phyloP scores from a whole-genome alignment of 2,329 filamentous ascomycete species.

The Exserohilum rostratum region DNA sequence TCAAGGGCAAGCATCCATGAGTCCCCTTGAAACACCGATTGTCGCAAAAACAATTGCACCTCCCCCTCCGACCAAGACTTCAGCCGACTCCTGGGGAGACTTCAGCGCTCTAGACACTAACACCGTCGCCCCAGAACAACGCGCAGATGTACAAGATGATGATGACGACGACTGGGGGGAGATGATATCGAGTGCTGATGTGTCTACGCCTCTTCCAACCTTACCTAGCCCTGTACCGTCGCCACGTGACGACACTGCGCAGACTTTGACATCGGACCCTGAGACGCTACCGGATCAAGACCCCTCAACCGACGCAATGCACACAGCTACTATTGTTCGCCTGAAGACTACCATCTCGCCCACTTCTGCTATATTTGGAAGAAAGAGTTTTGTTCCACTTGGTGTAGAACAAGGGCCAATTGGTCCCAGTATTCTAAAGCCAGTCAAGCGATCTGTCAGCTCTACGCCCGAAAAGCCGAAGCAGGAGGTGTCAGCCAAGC shows the following conservation, averaged over 20 bases:
- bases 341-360: constrained; percentile 42
- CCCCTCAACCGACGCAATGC: constrained; percentile 24
- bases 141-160: constrained; percentile 15
- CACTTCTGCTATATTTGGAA: constrained; percentile 41
- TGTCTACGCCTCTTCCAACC: constrained; percentile 27
- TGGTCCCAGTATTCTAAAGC: constrained; percentile 38
- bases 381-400: constrained; percentile 36
- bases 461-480: constrained; percentile 18
- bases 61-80: constrained; percentile 12
- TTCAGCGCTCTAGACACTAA: constrained; percentile 22
- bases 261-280: constrained; percentile 20
- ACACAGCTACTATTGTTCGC: constrained; percentile 41
- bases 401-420: constrained; percentile 35
- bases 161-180: constrained; percentile 49
- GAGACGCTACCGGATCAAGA: constrained; percentile 13
- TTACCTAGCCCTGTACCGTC: constrained; percentile 14
- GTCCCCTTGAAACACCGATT: constrained; percentile 20
- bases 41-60: constrained; percentile 20
- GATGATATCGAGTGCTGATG: constrained; percentile 46
- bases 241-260: constrained; percentile 14
- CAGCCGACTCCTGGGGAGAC: constrained; percentile 24
- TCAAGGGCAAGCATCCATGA: constrained; percentile 24
- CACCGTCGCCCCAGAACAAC: constrained; percentile 5
- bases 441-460: constrained; percentile 20
- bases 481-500: background rate